Conservation (phyloP, 306 rosid genomes). For the Comarum palustre region DNA sequence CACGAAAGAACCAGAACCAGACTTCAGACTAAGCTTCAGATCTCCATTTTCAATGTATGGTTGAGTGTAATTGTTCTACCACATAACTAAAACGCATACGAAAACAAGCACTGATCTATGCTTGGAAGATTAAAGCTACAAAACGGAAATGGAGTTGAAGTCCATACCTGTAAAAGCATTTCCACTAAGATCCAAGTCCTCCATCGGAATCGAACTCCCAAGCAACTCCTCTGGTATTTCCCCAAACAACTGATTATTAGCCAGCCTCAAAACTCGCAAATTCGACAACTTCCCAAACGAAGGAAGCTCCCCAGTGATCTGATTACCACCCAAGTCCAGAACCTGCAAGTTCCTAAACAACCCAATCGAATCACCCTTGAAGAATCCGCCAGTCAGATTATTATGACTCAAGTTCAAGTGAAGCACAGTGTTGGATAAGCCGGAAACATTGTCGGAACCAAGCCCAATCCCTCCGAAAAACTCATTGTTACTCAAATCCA, state of each 20-base stretch:
- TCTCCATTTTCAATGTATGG: neutral
- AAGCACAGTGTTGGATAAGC: slow-evolving; percentile 63
- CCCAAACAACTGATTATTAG: slow-evolving; percentile 55
- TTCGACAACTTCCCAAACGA: slow-evolving; percentile 51
- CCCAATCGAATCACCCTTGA: slow-evolving; percentile 37
- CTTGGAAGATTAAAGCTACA: neutral
- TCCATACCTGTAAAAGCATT: slow-evolving; percentile 78
- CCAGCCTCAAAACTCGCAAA: slow-evolving; percentile 57
- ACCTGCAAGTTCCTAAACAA: slow-evolving; percentile 64
- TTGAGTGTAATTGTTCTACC: neutral
- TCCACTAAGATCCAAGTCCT: slow-evolving; percentile 77
- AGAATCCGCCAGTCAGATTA: slow-evolving; percentile 58
- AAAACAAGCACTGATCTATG: neutral
- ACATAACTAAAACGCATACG: neutral
- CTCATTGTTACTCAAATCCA: slow-evolving; percentile 68
- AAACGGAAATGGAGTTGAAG: slow-evolving; percentile 15
- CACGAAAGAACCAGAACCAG: neutral
- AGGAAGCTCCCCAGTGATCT: slow-evolving; percentile 70
- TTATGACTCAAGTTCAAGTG: slow-evolving; percentile 59
- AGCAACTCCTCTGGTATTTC: slow-evolving; percentile 62
- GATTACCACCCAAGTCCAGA: slow-evolving; percentile 68
- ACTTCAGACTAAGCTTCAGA: neutral
- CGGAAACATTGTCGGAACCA: slow-evolving; percentile 43
- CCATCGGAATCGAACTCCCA: slow-evolving; percentile 45
- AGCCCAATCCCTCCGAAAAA: slow-evolving; percentile 63